Evolutionary conservation across 345 rosid species (phyloP).

Genomic region (Brassica incana): DNA sequence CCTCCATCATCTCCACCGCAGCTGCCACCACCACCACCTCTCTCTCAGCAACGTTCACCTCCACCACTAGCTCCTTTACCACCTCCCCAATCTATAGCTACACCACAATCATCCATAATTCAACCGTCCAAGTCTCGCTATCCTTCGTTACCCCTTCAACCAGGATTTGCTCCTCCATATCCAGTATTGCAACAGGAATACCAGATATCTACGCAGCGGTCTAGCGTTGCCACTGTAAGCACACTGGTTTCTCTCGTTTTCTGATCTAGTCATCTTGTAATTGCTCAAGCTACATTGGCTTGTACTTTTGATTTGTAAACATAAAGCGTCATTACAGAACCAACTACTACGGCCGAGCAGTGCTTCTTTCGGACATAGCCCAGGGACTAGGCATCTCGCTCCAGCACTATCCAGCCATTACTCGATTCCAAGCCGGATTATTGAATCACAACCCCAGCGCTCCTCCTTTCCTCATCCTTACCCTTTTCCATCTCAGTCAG

Average conservation of each 20-base stretch:
- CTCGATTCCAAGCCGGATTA: constrained; percentile 49
- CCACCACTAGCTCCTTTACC: constrained; percentile 81
- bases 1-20: constrained; percentile 44
- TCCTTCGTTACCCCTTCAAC: constrained; percentile 49
- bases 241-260: constrained; percentile 13
- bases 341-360: constrained; percentile 61
- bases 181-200: constrained; percentile 59
- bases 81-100: constrained; percentile 29
- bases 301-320: constrained; percentile 32
- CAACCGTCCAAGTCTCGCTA: constrained; percentile 49
- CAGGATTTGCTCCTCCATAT: constrained; percentile 46
- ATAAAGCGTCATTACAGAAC: constrained; percentile 60
- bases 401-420: constrained; percentile 64
- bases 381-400: constrained; percentile 49
- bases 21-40: constrained; percentile 47
- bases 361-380: constrained; percentile 55
- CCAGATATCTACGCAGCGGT: constrained; percentile 55
- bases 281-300: background rate
- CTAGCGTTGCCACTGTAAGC: constrained; percentile 52
- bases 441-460: constrained; percentile 62
- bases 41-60: constrained; percentile 38
- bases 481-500: constrained; percentile 60
- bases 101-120: constrained; percentile 41
- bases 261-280: background rate
- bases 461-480: constrained; percentile 56